Evolutionary conservation across 108 stramenopile genomes (phyloP), one percentile per base, ranked within the genome.

Genomic region (Schizochytrium sp.): DNA sequence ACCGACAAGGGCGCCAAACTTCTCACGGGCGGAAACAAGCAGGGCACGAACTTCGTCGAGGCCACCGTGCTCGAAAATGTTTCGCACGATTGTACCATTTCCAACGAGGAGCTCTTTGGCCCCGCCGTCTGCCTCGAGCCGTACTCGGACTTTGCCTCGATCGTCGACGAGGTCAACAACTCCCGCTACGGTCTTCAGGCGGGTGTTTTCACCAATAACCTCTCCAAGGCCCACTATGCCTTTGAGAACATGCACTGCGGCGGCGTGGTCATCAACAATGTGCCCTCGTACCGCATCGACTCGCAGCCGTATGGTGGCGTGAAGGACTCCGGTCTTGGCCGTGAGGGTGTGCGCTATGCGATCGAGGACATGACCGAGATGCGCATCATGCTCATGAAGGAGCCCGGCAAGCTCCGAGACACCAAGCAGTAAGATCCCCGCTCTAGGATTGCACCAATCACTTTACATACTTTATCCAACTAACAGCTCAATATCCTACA

Each of bases 161-260:
- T 59, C 34, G 53, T 91, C 83, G 72, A 87, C 16, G 57, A 58
- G 34, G 91, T 89, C 23, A 91, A 91, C 87, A 59, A 88, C 59
- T 58, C 69, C 25, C 87, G 72, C 59, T 91, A 72, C 51, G 91
- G 91, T 14, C 88, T 91, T 60, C 89, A 89, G 51, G 91, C 91
- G 0, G 91, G 91, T 6, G 91, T 91, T 5, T 91, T 88, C 58
- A 91, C 91, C 87, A 90, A 90, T 63, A 88, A 69, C 45, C 60
- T 60, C 57, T 72, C 60, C 58, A 57, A 60, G 23, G 90, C 90
- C n/a, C 87, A 90, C 88, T 90, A 90, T 47, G 90, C 90, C 88
- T 90, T 90, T 69, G 90, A 90, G 25, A 58, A 90, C 34, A 90
- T 90, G 43, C 88, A 69, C n/a, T 19, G 25, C 18, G 90, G 90